phyloP scores from a whole-genome alignment of 2,329 filamentous ascomycete species.

The Colletotrichum australisinense region DNA sequence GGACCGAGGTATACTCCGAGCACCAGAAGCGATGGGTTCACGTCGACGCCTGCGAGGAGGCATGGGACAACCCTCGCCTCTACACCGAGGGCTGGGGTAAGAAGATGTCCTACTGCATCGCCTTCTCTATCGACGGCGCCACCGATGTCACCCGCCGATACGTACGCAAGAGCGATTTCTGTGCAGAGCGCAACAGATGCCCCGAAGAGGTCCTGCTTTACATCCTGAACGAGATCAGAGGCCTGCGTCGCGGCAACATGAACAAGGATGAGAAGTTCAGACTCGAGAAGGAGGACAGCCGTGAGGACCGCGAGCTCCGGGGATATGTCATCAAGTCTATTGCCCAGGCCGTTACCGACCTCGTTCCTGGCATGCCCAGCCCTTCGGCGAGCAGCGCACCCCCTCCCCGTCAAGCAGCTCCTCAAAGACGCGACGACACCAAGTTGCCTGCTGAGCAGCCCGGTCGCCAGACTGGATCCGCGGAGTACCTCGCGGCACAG shows the following conservation, averaged over 20 bases:
- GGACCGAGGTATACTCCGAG: constrained; percentile 97
- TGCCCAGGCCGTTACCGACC: constrained; percentile 76
- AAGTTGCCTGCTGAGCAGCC: constrained; percentile 72
- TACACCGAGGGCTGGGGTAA: constrained; percentile 97
- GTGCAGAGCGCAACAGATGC: constrained; percentile 80
- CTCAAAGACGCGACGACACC: constrained; percentile 60
- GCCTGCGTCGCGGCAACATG: constrained; percentile 84
- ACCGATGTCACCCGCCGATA: constrained; percentile 76
- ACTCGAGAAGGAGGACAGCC: constrained; percentile 82
- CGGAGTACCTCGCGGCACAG: constrained; percentile 62
- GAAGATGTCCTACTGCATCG: constrained; percentile 97
- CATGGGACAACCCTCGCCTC: constrained; percentile 92
- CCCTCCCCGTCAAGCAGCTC: constrained; percentile 38
- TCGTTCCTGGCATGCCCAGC: constrained; percentile 63
- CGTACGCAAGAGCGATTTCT: constrained; percentile 78
- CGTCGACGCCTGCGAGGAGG: constrained; percentile 92
- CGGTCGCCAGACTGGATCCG: constrained; percentile 60
- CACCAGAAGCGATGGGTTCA: constrained; percentile 97
- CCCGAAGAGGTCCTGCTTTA: constrained; percentile 92
- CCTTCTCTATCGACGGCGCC: constrained; percentile 90
- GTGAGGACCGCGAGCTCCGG: constrained; percentile 80
- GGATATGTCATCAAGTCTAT: constrained; percentile 80
- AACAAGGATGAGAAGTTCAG: constrained; percentile 86
- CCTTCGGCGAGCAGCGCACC: constrained; percentile 38
- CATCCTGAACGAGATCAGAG: constrained; percentile 92